Evolutionary conservation across 2,329 filamentous ascomycete species (phyloP), one percentile per base, ranked within the genome.

Genomic region (Aspergillus versicolor): DNA sequence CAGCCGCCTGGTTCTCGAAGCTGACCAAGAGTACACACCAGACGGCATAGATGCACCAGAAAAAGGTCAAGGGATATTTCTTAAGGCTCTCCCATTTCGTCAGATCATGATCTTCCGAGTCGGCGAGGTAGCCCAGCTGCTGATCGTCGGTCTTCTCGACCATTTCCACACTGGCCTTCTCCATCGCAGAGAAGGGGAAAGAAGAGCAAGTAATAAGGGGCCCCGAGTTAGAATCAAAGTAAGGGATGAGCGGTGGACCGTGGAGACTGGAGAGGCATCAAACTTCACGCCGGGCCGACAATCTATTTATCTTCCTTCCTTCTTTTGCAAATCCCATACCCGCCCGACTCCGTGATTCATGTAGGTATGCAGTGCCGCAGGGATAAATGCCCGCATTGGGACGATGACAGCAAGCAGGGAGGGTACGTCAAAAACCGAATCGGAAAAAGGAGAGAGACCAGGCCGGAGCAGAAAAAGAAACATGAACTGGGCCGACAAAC

Each of bases 41-140:
- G 19, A 56, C 48, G 12, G 54, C 54, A 37, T 47, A 56, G 42
- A 52, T n/a, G 11, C 47, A 46, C 54, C 54, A 56, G 54, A 52
- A 17, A 15, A 52, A 52, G 47, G 34, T 52, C 42, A 37, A 41
- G 11, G 54, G 54, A 3, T 56, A 52, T 24, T 47, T 46, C 24
- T 52, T 56, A 8, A 56, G 48, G 19, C 47, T 52, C 32, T 51
- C 32, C 54, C 47, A 47, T 27, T 52, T 52, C 24, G 15, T 22
- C 48, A 52, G 34, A 34, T 52, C 34, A 13, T 56, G 54, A 17
- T 52, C 47, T 17, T 56, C 54, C 22, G 50, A 49, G 43, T 56
- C 37, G 9, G 48, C 54, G 30, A 56, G 42, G 19, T 52, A 56
- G 17, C 54, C 54, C 24, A 56, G 53, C 41, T 51, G 46, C 17